Conservation (phyloP, 306 rosid species). For the Vigna reflexopilosa region DNA sequence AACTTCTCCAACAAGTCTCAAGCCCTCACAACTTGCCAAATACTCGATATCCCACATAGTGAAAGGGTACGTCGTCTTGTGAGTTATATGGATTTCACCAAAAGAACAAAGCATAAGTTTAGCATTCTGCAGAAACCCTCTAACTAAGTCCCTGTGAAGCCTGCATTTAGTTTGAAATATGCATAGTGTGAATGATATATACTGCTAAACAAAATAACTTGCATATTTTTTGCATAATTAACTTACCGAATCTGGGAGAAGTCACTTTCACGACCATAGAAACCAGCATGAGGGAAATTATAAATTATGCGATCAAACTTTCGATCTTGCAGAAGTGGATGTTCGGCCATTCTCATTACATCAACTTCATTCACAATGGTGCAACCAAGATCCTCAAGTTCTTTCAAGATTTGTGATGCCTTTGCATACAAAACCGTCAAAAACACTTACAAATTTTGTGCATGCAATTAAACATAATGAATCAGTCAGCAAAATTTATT, state of each 20-base stretch:
- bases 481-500: too few species aligned
- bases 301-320: slow-evolving; percentile 16
- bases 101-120: neutral
- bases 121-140: neutral
- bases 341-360: too few species aligned
- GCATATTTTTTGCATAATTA: too few species aligned
- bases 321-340: too few species aligned
- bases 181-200: too few species aligned
- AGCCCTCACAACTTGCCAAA: neutral
- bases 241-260: neutral
- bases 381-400: too few species aligned
- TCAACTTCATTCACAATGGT: too few species aligned
- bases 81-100: neutral
- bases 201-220: too few species aligned
- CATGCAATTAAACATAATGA: too few species aligned
- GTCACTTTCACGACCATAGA: neutral
- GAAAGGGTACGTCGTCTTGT: neutral
- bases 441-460: too few species aligned
- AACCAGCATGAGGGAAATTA: slow-evolving; percentile 60
- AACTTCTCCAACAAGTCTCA: neutral
- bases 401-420: too few species aligned
- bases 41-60: neutral
- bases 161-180: neutral
- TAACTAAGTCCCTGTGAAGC: neutral
- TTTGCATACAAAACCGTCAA: too few species aligned